phyloP scores from a whole-genome alignment of 176 grass and related monocot genomes.

The Miscanthus lutarioriparius region DNA sequence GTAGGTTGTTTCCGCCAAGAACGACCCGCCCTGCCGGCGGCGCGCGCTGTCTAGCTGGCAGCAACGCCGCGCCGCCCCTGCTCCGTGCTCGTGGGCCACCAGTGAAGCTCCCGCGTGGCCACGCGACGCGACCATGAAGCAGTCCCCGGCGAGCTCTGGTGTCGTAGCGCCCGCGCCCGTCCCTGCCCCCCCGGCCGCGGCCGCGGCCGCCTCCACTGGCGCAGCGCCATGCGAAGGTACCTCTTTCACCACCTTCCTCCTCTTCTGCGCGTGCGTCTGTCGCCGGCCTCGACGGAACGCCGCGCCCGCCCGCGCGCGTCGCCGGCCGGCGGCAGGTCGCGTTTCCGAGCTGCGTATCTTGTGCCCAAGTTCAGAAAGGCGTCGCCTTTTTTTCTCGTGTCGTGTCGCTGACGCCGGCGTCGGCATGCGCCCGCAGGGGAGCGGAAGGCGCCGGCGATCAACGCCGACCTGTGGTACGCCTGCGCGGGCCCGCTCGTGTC shows the following conservation, averaged over 20 bases:
- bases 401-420: slow-evolving; percentile 27
- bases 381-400: too few species aligned
- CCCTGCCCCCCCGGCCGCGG: neutral
- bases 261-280: neutral
- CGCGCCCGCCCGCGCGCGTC: neutral
- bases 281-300: neutral
- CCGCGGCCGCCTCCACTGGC: neutral
- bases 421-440: slow-evolving; percentile 49
- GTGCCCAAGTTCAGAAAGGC: neutral
- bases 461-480: slow-evolving; percentile 93
- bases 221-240: slow-evolving; percentile 48
- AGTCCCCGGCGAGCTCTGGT: slow-evolving; percentile 36
- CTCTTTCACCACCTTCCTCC: too few species aligned
- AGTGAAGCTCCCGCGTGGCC: slow-evolving; percentile 1
- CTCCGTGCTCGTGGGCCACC: slow-evolving; percentile 24
- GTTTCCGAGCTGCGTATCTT: neutral
- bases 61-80: neutral
- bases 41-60: neutral
- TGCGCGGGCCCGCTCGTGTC: slow-evolving; percentile 93
- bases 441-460: slow-evolving; percentile 75
- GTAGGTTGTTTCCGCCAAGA: neutral
- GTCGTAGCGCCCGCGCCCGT: neutral
- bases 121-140: slow-evolving; percentile 41
- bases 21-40: neutral
- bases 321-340: neutral